These are phyloP conservation scores for Thamnidium elegans DNA, from an alignment of 192 early-diverging fungal genomes.

Conservation along the genomic window DNA sequence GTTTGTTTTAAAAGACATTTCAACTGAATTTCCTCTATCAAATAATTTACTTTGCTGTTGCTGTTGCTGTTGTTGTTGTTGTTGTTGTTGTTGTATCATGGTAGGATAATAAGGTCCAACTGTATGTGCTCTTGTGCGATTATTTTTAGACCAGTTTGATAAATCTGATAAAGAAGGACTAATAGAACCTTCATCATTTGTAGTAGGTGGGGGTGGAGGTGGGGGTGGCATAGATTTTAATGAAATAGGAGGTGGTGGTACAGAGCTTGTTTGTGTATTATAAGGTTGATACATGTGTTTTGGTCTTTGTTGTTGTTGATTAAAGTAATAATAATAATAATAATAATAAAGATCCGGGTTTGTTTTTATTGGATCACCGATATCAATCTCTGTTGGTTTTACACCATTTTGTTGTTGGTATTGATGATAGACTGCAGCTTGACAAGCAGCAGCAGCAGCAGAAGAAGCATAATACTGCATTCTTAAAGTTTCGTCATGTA, in stretches of 20 bases:
- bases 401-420: constrained; percentile 14
- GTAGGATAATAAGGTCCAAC: constrained; percentile 2
- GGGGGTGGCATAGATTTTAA: constrained; percentile 17
- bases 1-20: neutral
- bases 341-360: constrained; percentile 34
- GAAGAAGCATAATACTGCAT: constrained; percentile 27
- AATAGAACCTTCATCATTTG: too few relatives aligned
- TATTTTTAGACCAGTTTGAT: constrained; percentile 26
- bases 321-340: constrained; percentile 34
- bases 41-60: neutral
- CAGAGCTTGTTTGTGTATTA: neutral
- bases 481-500: constrained; percentile 25
- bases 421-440: constrained; percentile 22
- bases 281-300: neutral
- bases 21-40: neutral
- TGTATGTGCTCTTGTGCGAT: constrained; percentile 14
- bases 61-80: neutral
- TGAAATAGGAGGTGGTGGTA: constrained; percentile 6
- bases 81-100: neutral
- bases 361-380: constrained; percentile 9
- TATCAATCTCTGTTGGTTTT: neutral
- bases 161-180: constrained; percentile 32
- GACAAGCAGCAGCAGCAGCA: constrained; percentile 31
- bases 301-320: constrained; percentile 25
- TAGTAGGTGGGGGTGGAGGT: constrained; percentile 11